Conservation (phyloP, 495 filamentous ascomycete genomes). For the Daldinia grandis region DNA sequence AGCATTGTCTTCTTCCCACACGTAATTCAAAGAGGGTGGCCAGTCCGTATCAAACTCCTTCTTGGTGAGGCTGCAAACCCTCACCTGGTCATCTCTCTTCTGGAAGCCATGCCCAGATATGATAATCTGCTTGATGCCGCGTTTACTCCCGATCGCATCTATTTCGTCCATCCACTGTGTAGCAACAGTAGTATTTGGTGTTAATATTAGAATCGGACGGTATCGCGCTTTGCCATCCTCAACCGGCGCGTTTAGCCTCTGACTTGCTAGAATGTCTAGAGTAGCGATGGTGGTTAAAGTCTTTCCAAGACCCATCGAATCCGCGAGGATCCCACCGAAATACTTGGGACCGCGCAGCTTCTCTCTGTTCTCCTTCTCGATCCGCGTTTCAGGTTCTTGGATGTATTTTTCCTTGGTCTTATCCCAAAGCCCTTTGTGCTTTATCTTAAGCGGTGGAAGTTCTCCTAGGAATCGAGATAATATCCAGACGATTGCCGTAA, state of each 20-base stretch:
- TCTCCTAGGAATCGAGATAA: conserved; percentile 36
- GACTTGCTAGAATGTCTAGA: conserved; percentile 31
- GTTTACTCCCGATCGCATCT: not conserved
- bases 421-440: not conserved
- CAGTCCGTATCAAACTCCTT: conserved; percentile 14
- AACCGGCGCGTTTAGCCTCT: conserved; percentile 22
- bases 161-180: conserved; percentile 42
- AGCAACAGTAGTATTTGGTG: conserved; percentile 38
- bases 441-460: conserved; percentile 29
- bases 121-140: conserved; percentile 27
- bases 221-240: conserved; percentile 14
- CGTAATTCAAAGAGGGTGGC: conserved; percentile 19
- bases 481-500: conserved; percentile 43
- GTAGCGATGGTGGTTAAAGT: conserved; percentile 62
- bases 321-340: conserved; percentile 80
- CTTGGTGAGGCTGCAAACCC: conserved; percentile 2
- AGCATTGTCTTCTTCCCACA: conserved; percentile 33
- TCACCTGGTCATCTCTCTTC: not conserved
- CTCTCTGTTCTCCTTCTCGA: conserved; percentile 18
- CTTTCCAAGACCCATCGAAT: conserved; percentile 96
- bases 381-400: not conserved
- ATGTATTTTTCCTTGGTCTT: not conserved
- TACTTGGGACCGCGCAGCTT: conserved; percentile 36
- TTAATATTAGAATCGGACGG: conserved; percentile 36
- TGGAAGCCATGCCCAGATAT: conserved; percentile 28